A percentile compares a stretch with the other conserved stretches of the same genome.
phyloP scores from a whole-genome alignment of 2,329 filamentous ascomycete species.

The Talaromyces sp. region DNA sequence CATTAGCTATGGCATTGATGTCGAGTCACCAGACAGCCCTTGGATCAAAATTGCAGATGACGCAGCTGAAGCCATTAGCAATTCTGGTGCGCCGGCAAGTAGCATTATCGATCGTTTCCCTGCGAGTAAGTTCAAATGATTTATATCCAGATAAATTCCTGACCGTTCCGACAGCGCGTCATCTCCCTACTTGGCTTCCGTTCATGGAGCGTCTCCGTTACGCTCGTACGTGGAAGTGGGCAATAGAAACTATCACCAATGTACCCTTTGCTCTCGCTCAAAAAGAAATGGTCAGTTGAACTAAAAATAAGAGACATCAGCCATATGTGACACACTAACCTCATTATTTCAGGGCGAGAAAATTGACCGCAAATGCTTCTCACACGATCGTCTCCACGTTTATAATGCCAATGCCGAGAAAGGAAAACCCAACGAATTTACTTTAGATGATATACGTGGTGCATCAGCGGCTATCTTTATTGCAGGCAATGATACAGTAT shows the following conservation, averaged over 20 bases:
- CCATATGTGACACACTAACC: background rate
- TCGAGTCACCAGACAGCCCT: background rate
- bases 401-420: conserved; percentile 6
- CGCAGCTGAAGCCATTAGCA: conserved; percentile 7
- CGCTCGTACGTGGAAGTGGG: conserved; percentile 6
- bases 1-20: conserved; percentile 11
- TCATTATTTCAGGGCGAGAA: background rate
- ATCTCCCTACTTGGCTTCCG: conserved; percentile 11
- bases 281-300: background rate
- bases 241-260: conserved; percentile 8
- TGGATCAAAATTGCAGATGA: conserved; percentile 7
- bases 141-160: background rate
- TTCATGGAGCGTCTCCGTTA: conserved; percentile 10
- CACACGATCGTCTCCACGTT: background rate
- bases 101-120: conserved; percentile 7
- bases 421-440: conserved; percentile 5
- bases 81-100: conserved; percentile 4
- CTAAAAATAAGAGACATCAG: background rate
- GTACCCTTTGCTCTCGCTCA: background rate
- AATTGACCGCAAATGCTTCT: conserved; percentile 9
- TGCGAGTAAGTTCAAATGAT: background rate
- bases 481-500: conserved; percentile 6
- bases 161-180: background rate
- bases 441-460: conserved; percentile 3
- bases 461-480: conserved; percentile 6